A percentile compares a stretch with the other conserved stretches of the same genome.
phyloP scores from a whole-genome alignment of 2,329 filamentous ascomycete genomes.

The Didymella pomorum region DNA sequence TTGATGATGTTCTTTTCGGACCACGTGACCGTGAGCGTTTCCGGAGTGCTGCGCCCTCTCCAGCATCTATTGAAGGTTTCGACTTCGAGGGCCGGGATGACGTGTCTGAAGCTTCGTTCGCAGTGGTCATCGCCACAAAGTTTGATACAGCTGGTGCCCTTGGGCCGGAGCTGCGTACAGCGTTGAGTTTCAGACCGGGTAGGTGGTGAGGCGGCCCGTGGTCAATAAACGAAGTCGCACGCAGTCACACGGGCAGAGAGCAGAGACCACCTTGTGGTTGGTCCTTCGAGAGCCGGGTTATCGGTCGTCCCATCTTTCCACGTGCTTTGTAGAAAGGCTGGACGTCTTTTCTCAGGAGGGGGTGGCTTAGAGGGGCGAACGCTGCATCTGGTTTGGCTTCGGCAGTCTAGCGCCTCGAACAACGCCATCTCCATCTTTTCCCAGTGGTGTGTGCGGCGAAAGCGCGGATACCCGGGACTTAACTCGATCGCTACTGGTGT shows the following conservation, averaged over 20 bases:
- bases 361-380: slow-evolving; percentile 22
- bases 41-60: slow-evolving; percentile 21
- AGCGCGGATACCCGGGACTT: slow-evolving; percentile 17
- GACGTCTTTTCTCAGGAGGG: slow-evolving; percentile 18
- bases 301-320: slow-evolving; percentile 22
- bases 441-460: slow-evolving; percentile 16
- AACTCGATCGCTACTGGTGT: slow-evolving; percentile 20
- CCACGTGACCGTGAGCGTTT: slow-evolving; percentile 21
- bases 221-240: slow-evolving; percentile 21
- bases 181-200: slow-evolving; percentile 11
- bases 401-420: slow-evolving; percentile 20
- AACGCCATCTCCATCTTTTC: slow-evolving; percentile 15
- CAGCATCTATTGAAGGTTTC: slow-evolving; percentile 14
- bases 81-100: slow-evolving; percentile 16
- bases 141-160: slow-evolving; percentile 12
- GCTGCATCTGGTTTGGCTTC: slow-evolving; percentile 15
- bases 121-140: slow-evolving; percentile 15
- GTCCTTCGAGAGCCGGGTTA: slow-evolving; percentile 19
- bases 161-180: slow-evolving; percentile 18
- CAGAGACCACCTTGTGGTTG: slow-evolving; percentile 21
- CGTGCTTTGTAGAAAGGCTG: slow-evolving; percentile 21
- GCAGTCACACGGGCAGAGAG: slow-evolving; percentile 15
- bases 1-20: slow-evolving; percentile 52
- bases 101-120: slow-evolving; percentile 15
- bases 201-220: slow-evolving; percentile 15